Evolutionary conservation across 805 yeast species (phyloP).

Genomic region (Priceomyces carsonii): DNA sequence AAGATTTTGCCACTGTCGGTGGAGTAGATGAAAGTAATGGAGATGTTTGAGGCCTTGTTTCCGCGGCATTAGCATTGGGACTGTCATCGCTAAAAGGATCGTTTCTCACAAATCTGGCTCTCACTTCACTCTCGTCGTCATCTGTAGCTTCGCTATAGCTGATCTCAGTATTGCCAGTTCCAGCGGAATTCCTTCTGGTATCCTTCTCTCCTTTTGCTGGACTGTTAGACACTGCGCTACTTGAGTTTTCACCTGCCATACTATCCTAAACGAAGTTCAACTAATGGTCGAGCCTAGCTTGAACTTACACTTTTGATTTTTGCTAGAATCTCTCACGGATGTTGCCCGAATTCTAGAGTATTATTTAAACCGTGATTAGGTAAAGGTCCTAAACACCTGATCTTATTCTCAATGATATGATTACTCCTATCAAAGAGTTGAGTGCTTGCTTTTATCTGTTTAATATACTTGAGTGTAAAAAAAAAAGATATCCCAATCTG

Average conservation of each 20-base stretch:
- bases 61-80: not conserved
- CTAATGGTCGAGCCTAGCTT: too few relatives aligned
- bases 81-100: slow-evolving; percentile 8
- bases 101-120: slow-evolving; percentile 26
- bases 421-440: too few relatives aligned
- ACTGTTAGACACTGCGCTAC: not conserved
- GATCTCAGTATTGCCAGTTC: slow-evolving; percentile 5
- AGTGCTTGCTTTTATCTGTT: too few relatives aligned
- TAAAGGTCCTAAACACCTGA: too few relatives aligned
- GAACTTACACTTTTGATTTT: too few relatives aligned
- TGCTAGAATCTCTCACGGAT: too few relatives aligned
- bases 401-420: too few relatives aligned
- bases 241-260: slow-evolving; percentile 2
- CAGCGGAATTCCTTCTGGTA: not conserved
- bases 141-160: slow-evolving; percentile 9
- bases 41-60: slow-evolving; percentile 54
- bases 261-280: too few relatives aligned
- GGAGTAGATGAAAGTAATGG: slow-evolving; percentile 89
- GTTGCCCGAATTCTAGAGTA: too few relatives aligned
- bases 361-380: too few relatives aligned
- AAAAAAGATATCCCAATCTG: too few relatives aligned
- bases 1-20: slow-evolving; percentile 81
- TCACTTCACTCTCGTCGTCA: slow-evolving; percentile 18
- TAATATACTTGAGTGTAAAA: too few relatives aligned
- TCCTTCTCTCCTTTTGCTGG: not conserved